Conservation (phyloP, 2,329 filamentous ascomycete species). For the Phaeosphaeriaceae sp. region DNA sequence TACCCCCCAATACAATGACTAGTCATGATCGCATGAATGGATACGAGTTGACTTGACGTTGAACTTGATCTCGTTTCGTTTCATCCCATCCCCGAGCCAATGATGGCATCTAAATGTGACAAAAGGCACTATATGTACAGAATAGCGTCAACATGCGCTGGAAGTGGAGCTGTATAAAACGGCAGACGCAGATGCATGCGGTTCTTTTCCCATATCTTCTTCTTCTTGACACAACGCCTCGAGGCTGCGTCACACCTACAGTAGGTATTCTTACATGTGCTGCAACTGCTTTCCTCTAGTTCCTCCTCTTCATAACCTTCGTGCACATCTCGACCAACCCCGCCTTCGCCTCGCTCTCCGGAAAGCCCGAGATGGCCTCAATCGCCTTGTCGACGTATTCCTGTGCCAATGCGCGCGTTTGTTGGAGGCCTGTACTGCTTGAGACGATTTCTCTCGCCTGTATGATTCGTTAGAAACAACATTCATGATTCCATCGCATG, state of each 20-base stretch:
- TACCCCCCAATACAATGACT: not conserved
- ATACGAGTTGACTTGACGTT: not conserved
- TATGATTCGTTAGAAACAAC: conserved; percentile 25
- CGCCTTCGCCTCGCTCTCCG: conserved; percentile 92
- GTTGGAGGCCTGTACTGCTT: conserved; percentile 84
- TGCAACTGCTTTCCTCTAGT: conserved; percentile 58
- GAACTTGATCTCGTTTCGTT: not conserved
- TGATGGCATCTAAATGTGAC: not conserved
- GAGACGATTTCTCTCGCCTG: conserved; percentile 88
- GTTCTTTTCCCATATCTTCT: not conserved
- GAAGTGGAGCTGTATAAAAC: not conserved
- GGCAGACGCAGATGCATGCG: not conserved
- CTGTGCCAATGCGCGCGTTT: conserved; percentile 87
- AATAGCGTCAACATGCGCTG: not conserved
- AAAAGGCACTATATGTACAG: not conserved
- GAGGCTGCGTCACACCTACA: conserved; percentile 1
- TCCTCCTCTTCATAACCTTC: conserved; percentile 88
- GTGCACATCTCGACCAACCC: conserved; percentile 92
- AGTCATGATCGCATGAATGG: too few species aligned
- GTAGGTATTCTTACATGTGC: conserved; percentile 8
- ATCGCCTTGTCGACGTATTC: conserved; percentile 91
- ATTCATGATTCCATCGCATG: too few species aligned
- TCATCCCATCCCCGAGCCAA: not conserved
- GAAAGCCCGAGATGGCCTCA: conserved; percentile 81
- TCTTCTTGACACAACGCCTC: not conserved